phyloP scores from a whole-genome alignment of 495 filamentous ascomycete genomes.

The Paragyromitra xinjiangensis region DNA sequence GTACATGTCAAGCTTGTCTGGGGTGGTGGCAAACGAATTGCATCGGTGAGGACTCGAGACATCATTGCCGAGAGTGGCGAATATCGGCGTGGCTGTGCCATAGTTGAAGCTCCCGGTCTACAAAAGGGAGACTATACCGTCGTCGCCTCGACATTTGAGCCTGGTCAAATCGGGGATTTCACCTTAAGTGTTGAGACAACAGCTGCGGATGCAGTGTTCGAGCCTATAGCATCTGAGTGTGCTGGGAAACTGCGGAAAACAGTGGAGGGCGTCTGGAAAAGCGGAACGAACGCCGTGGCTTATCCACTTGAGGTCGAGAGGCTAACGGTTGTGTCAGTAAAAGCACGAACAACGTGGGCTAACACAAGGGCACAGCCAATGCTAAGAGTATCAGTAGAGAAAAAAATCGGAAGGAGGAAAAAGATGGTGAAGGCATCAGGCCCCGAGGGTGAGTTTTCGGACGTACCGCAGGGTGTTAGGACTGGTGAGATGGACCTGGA shows the following conservation, averaged over 20 bases:
- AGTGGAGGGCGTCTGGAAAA: slow-evolving; percentile 47
- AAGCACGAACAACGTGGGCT: slow-evolving; percentile 69
- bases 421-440: slow-evolving; percentile 40
- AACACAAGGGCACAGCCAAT: slow-evolving; percentile 65
- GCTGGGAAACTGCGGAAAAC: slow-evolving; percentile 48
- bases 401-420: slow-evolving; percentile 35
- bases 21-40: slow-evolving; percentile 74
- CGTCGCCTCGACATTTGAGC: slow-evolving; percentile 86
- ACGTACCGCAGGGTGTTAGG: slow-evolving; percentile 73
- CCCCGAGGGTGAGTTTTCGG: slow-evolving; percentile 71
- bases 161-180: slow-evolving; percentile 77
- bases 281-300: slow-evolving; percentile 51
- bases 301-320: slow-evolving; percentile 48
- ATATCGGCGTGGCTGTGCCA: slow-evolving; percentile 79
- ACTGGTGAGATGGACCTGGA: slow-evolving; percentile 76
- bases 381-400: slow-evolving; percentile 51
- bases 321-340: slow-evolving; percentile 61
- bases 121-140: slow-evolving; percentile 80
- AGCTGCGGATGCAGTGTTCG: slow-evolving; percentile 63
- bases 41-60: slow-evolving; percentile 73
- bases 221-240: slow-evolving; percentile 64
- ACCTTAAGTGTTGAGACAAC: slow-evolving; percentile 70
- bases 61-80: slow-evolving; percentile 82
- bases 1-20: slow-evolving; percentile 86
- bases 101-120: slow-evolving; percentile 64